Percentiles rank a stretch among this genome's conserved stretches.
These are phyloP conservation scores for Saccharomycopsis schoenii DNA, from an alignment of 805 yeast species.

Conservation along the genomic window DNA sequence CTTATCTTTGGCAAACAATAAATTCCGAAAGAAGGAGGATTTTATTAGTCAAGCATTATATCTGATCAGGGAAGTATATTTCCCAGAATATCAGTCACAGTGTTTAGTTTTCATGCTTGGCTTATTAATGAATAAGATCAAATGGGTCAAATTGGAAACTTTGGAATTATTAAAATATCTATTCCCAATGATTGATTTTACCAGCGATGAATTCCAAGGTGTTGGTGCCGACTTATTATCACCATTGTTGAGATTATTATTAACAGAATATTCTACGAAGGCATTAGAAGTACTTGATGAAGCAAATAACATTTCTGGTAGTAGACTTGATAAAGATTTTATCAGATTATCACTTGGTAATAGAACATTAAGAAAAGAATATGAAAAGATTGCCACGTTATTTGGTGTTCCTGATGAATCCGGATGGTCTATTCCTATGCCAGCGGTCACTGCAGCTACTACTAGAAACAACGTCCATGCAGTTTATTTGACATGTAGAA, in stretches of 20 bases:
- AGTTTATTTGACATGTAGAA: slow-evolving; percentile 72
- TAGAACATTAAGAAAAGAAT: slow-evolving; percentile 63
- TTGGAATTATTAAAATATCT: slow-evolving; percentile 65
- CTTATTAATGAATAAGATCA: slow-evolving; percentile 59
- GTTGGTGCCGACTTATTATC: slow-evolving; percentile 93
- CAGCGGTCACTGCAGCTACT: slow-evolving; percentile 78
- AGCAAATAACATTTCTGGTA: slow-evolving; percentile 76
- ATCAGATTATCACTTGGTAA: slow-evolving; percentile 87
- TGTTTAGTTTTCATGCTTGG: slow-evolving; percentile 70
- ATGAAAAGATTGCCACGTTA: slow-evolving; percentile 76
- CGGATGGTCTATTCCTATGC: slow-evolving; percentile 98
- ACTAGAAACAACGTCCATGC: slow-evolving; percentile 93
- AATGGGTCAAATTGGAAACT: slow-evolving; percentile 76
- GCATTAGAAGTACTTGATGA: slow-evolving; percentile 88
- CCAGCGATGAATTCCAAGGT: slow-evolving; percentile 69
- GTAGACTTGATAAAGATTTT: slow-evolving; percentile 84
- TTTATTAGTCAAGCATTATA: slow-evolving; percentile 73
- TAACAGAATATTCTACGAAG: slow-evolving; percentile 78
- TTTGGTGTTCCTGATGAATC: slow-evolving; percentile 86
- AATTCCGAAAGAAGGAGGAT: slow-evolving; percentile 86
- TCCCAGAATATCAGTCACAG: slow-evolving; percentile 67
- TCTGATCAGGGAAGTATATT: slow-evolving; percentile 56
- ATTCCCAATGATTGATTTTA: slow-evolving; percentile 69
- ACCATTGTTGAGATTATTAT: slow-evolving; percentile 66
- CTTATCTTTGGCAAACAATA: slow-evolving; percentile 61